Evolutionary conservation across 305 asterid genomes (phyloP).

Genomic region (Nicotiana rustica): DNA sequence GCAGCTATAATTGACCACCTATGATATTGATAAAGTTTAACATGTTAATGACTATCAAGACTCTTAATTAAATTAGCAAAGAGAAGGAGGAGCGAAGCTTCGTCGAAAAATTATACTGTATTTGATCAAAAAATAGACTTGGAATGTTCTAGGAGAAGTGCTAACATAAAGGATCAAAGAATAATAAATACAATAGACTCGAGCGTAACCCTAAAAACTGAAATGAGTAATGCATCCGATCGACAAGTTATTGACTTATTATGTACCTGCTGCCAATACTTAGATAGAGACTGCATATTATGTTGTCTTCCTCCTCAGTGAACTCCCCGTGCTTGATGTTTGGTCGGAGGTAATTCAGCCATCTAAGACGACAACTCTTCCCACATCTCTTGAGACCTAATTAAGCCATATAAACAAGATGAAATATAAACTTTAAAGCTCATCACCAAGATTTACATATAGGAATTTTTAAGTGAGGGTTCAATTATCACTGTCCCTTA

Average conservation of each 20-base stretch:
- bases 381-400: constrained; percentile 84
- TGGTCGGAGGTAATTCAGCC: constrained; percentile 85
- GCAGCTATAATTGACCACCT: constrained; percentile 88
- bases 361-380: constrained; percentile 82
- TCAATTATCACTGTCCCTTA: too few relatives aligned
- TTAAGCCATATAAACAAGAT: neutral
- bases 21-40: neutral
- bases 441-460: neutral
- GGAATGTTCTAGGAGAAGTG: too few relatives aligned
- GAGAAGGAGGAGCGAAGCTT: too few relatives aligned
- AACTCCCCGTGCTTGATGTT: constrained; percentile 82
- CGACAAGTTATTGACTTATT: neutral
- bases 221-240: neutral
- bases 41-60: neutral
- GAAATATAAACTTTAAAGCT: neutral
- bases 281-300: constrained; percentile 68
- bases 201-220: neutral
- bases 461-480: too few relatives aligned
- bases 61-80: neutral
- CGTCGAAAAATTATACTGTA: too few relatives aligned
- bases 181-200: neutral
- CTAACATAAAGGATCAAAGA: neutral
- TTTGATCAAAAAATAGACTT: too few relatives aligned
- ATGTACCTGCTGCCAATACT: constrained; percentile 76
- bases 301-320: constrained; percentile 72